Percentiles rank a stretch among this genome's conserved stretches.
These are phyloP conservation scores for Metschnikowia lachancei DNA, from an alignment of 805 yeast genomes.

Conservation along the genomic window DNA sequence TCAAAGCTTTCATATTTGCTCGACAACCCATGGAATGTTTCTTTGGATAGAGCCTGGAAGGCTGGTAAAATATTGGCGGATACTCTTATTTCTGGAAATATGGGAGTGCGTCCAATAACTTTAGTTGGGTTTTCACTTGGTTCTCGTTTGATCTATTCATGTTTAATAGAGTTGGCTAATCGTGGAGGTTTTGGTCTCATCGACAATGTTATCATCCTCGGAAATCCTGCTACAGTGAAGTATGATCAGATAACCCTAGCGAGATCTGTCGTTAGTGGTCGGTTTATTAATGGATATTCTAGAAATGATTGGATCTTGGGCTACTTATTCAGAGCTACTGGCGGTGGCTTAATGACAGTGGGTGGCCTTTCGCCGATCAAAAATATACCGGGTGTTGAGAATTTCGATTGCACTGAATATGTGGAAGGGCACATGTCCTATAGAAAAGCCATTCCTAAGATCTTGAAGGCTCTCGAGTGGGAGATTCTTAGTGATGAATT, in stretches of 20 bases:
- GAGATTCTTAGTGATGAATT: conserved; percentile 86
- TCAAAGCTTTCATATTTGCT: conserved; percentile 84
- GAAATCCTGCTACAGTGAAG: conserved; percentile 81
- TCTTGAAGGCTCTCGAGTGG: conserved; percentile 68
- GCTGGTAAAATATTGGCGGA: conserved; percentile 92
- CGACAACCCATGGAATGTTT: conserved; percentile 98
- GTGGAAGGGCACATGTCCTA: conserved; percentile 98
- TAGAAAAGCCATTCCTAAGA: conserved; percentile 86
- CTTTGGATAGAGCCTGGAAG: conserved; percentile 94
- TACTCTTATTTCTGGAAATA: conserved; percentile 77
- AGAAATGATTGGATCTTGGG: conserved; percentile 95
- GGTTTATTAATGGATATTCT: conserved; percentile 86
- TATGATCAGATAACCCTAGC: conserved; percentile 75
- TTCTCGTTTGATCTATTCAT: conserved; percentile 86
- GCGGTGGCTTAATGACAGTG: conserved; percentile 89
- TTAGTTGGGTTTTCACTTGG: conserved; percentile 93
- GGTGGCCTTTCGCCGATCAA: conserved; percentile 84
- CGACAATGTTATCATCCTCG: conserved; percentile 84
- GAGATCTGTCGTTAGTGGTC: conserved; percentile 83
- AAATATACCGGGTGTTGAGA: conserved; percentile 63
- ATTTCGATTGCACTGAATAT: conserved; percentile 78
- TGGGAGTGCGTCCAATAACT: conserved; percentile 91
- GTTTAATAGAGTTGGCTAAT: conserved; percentile 80
- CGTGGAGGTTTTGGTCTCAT: conserved; percentile 84
- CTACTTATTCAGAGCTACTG: conserved; percentile 89